Evolutionary conservation across 2,329 filamentous ascomycete species (phyloP).

Genomic region (Colletotrichum sp.): DNA sequence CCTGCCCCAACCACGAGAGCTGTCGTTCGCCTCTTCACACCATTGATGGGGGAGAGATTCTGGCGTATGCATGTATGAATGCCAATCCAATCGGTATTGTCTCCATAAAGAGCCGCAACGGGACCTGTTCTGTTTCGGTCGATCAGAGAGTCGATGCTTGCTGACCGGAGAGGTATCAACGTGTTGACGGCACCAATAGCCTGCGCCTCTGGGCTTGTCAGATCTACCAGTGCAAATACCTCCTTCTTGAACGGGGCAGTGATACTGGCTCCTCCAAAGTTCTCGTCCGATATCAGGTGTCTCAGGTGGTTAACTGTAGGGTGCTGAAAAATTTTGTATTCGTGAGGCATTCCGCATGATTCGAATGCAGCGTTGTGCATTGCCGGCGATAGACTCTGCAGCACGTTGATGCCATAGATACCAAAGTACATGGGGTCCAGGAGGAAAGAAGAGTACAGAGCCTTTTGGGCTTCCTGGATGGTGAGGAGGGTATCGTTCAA

Average conservation of each 20-base stretch:
- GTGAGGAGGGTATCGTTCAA: slow-evolving; percentile 47
- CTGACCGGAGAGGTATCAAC: slow-evolving; percentile 70
- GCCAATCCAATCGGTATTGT: slow-evolving; percentile 84
- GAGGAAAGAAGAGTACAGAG: slow-evolving; percentile 70
- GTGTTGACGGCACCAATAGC: slow-evolving; percentile 82
- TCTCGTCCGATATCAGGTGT: slow-evolving; percentile 65
- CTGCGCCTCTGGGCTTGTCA: slow-evolving; percentile 72
- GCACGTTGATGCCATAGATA: slow-evolving; percentile 73
- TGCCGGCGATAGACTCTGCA: slow-evolving; percentile 75
- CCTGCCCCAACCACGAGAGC: slow-evolving; percentile 69
- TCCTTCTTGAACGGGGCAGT: slow-evolving; percentile 78
- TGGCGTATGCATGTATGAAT: slow-evolving; percentile 75
- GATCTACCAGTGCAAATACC: slow-evolving; percentile 70
- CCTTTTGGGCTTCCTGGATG: slow-evolving; percentile 65
- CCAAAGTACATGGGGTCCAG: slow-evolving; percentile 74
- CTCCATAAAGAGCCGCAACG: slow-evolving; percentile 73
- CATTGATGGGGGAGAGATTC: slow-evolving; percentile 74
- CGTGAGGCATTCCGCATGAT: slow-evolving; percentile 71
- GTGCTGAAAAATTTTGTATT: slow-evolving; percentile 67
- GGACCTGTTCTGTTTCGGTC: slow-evolving; percentile 68
- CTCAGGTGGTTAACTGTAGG: slow-evolving; percentile 66
- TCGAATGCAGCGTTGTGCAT: slow-evolving; percentile 77
- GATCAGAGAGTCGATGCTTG: slow-evolving; percentile 56
- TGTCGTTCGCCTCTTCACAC: slow-evolving; percentile 58
- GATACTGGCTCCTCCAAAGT: slow-evolving; percentile 75